Percentiles rank a stretch among this genome's conserved stretches.
phyloP scores from a whole-genome alignment of 345 rosid genomes.

The Laguncularia racemosa region DNA sequence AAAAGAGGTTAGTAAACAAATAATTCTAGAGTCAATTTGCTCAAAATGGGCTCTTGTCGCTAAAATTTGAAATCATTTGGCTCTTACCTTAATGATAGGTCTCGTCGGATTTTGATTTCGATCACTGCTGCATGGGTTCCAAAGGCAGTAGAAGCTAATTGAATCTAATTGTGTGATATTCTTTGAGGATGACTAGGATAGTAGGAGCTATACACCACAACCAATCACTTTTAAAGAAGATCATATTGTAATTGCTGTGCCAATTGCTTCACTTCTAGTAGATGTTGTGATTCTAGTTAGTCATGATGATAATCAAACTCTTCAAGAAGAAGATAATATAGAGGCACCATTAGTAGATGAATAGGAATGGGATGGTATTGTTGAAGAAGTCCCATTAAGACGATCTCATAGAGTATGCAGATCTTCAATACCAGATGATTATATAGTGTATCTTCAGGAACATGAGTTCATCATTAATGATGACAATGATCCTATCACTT shows the following conservation, averaged over 20 bases:
- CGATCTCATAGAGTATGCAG: not conserved
- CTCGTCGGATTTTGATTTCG: too few relatives aligned
- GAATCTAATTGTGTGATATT: not conserved
- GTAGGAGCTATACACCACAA: not conserved
- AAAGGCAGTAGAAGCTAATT: too few relatives aligned
- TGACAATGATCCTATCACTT: too few relatives aligned
- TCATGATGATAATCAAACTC: too few relatives aligned
- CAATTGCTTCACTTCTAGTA: not conserved
- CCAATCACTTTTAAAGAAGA: not conserved
- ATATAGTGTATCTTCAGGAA: not conserved
- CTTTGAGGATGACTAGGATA: not conserved
- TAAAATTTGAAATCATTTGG: too few relatives aligned
- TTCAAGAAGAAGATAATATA: not conserved
- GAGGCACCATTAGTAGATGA: not conserved
- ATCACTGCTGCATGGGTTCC: too few relatives aligned
- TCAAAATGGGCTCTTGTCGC: too few relatives aligned
- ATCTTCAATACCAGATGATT: not conserved
- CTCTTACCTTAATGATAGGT: too few relatives aligned
- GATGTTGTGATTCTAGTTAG: not conserved
- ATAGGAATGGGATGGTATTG: not conserved
- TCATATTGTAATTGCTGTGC: not conserved
- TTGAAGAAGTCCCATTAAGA: not conserved
- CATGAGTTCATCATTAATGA: not conserved
- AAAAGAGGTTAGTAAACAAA: too few relatives aligned
- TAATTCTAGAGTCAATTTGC: too few relatives aligned